A percentile compares a stretch with the other conserved stretches of the same genome.
Conservation (phyloP, 257 asterid genomes). For the Fraxinus pennsylvanica region DNA sequence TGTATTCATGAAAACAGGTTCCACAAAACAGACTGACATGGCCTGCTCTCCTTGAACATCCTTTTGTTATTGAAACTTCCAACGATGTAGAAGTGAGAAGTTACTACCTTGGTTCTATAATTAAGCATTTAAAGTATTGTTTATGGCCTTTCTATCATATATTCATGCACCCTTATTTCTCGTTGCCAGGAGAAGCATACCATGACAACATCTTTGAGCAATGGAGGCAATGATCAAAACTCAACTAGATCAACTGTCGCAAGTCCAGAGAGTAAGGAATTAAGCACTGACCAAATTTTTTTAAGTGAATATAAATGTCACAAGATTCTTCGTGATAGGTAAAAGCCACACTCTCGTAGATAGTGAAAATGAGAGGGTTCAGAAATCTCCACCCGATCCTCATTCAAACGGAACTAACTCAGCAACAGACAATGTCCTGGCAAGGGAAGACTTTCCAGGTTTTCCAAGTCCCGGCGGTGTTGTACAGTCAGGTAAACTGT, state of each 20-base stretch:
- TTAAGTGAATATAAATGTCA: slow-evolving; percentile 22
- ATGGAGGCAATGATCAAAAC: slow-evolving; percentile 47
- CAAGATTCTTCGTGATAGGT: slow-evolving; percentile 35
- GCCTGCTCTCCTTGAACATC: slow-evolving; percentile 99
- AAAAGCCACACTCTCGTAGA: slow-evolving; percentile 46
- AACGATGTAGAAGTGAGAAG: slow-evolving; percentile 52
- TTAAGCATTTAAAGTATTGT: slow-evolving; percentile 23
- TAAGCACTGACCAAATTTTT: slow-evolving; percentile 15
- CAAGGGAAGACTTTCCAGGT: slow-evolving; percentile 67
- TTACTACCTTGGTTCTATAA: slow-evolving; percentile 15
- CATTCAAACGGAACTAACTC: slow-evolving; percentile 39
- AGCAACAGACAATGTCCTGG: slow-evolving; percentile 33
- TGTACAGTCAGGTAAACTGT: slow-evolving; percentile 64
- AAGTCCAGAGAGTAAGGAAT: slow-evolving; percentile 40
- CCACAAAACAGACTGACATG: slow-evolving; percentile 90
- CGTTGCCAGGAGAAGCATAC: slow-evolving; percentile 49
- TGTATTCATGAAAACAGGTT: slow-evolving; percentile 48
- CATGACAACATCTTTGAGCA: slow-evolving; percentile 42
- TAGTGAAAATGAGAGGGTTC: slow-evolving; percentile 40
- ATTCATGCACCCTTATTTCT: slow-evolving; percentile 21
- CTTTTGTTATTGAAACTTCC: slow-evolving; percentile 69
- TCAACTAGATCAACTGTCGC: slow-evolving; percentile 46
- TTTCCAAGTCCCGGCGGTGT: slow-evolving; percentile 58
- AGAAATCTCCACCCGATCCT: slow-evolving; percentile 43
- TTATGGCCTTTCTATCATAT: neutral